Evolutionary conservation across 2,329 filamentous ascomycete species (phyloP), one percentile per base, ranked within the genome.

Genomic region (Apiospora saccharicola): DNA sequence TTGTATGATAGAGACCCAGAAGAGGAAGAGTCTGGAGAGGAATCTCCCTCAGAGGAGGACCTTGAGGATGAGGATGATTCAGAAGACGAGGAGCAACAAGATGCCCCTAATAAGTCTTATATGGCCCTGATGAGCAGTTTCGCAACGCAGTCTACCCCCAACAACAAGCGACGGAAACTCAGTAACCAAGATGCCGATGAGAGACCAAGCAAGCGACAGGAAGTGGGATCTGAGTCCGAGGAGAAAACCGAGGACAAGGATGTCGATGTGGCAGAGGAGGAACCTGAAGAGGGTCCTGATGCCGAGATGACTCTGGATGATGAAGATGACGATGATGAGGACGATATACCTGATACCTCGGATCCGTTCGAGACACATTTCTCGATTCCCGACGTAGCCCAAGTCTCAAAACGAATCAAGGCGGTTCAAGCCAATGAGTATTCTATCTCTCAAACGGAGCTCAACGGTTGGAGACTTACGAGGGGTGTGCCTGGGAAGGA

Each of bases 311-410:
- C 75, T 49, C 75, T 82, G 19, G 82, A 83, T 16, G 80, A 81
- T 7, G 81, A 79, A 0, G 81, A 84, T 13, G 82, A 79, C 0
- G 81, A 84, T 13, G 87, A 89, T 61, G 85, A 88, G 19, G 86
- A 87, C 68, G 86, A 90, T 74, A 80, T 84, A 83, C 83, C 77
- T 6, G 82, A 82, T 72, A 75, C 82, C 1, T 79, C 81, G 7
- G 93, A 97, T 80, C 92, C 94, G 0, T 98, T 97, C 78, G 93
- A 96, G 75, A 83, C 85, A 10, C 96, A 98, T 82, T 97, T 97
- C 80, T 89, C 90, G 46, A 86, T 86, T 57, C 90, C 91, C 0
- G 88, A 95, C 67, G 89, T 93, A 68, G 85, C 87, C 7, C 82
- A 88, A 57, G 83, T 94, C 10, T 83, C 87, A 1, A 83, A 84